These are phyloP conservation scores for Venturia aucupariae DNA, from an alignment of 2,329 filamentous ascomycete species.

Conservation along the genomic window DNA sequence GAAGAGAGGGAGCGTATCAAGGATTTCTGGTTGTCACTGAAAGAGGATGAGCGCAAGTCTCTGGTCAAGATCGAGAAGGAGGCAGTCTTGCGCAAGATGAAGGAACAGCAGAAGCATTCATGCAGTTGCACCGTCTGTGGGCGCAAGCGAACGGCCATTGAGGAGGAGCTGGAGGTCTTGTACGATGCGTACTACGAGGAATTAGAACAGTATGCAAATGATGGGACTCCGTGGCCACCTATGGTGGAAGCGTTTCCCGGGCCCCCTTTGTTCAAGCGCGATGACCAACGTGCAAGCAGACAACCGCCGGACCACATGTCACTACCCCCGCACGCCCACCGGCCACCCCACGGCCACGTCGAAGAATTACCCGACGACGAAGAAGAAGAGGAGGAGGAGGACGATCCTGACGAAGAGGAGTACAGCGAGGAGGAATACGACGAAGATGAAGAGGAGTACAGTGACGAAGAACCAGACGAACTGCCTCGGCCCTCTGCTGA, in stretches of 20 bases:
- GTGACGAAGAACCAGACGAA: slow-evolving; percentile 55
- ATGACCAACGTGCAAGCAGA: slow-evolving; percentile 44
- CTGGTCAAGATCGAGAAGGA: slow-evolving; percentile 98
- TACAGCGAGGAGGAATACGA: slow-evolving; percentile 52
- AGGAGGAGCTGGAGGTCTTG: slow-evolving; percentile 92
- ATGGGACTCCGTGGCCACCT: slow-evolving; percentile 39
- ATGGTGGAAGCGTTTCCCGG: slow-evolving; percentile 37
- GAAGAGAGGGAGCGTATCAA: slow-evolving; percentile 97
- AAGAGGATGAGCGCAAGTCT: slow-evolving; percentile 88
- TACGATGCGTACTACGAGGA: slow-evolving; percentile 99
- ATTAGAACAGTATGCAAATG: slow-evolving; percentile 91
- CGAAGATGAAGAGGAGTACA: slow-evolving; percentile 58
- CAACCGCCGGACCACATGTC: slow-evolving; percentile 50
- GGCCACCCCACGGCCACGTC: slow-evolving; percentile 36
- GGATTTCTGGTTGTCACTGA: slow-evolving; percentile 92
- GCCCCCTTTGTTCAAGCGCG: slow-evolving; percentile 57
- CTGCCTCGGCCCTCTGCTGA: slow-evolving; percentile 63
- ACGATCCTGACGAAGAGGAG: slow-evolving; percentile 44
- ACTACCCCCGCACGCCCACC: slow-evolving; percentile 51
- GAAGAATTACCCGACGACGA: slow-evolving; percentile 45
- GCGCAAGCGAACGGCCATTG: slow-evolving; percentile 89
- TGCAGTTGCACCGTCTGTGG: slow-evolving; percentile 98
- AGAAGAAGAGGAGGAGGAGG: slow-evolving; percentile 45
- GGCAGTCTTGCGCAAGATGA: slow-evolving; percentile 97
- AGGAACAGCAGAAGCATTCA: slow-evolving; percentile 98